Percentiles rank a stretch among this genome's conserved stretches.
phyloP scores from a whole-genome alignment of 257 asterid genomes.

The Anisodus tanguticus region DNA sequence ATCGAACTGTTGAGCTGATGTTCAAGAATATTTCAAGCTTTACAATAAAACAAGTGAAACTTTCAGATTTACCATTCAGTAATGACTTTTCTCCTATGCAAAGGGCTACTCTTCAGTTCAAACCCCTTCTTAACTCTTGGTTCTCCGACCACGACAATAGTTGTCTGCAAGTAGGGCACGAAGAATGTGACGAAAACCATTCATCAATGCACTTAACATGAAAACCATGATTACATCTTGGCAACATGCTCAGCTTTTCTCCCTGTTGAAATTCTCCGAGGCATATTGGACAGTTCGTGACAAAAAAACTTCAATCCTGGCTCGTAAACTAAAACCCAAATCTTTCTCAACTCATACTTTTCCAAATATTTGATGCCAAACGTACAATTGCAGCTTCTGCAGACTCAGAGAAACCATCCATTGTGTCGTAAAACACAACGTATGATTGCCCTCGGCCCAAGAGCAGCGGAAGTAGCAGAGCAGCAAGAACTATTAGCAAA shows the following conservation, averaged over 20 bases:
- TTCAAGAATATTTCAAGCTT: no score
- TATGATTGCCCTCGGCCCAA: neutral
- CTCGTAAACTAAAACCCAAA: neutral
- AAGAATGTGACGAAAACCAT: slow-evolving; percentile 62
- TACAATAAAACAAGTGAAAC: no score
- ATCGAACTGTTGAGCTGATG: no score
- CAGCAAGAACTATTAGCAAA: neutral
- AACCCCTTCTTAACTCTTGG: neutral
- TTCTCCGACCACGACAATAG: neutral
- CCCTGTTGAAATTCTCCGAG: slow-evolving; percentile 6
- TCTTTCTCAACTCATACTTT: neutral
- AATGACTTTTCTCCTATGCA: no score
- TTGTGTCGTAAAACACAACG: neutral
- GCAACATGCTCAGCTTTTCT: neutral
- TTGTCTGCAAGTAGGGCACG: slow-evolving; percentile 77
- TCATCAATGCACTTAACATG: slow-evolving; percentile 70
- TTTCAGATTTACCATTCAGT: no score
- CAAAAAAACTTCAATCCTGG: neutral
- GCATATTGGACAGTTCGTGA: neutral
- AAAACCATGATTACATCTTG: slow-evolving; percentile 56
- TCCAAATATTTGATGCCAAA: neutral
- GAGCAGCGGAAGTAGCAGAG: neutral
- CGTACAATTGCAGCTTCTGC: neutral
- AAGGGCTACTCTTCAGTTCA: neutral
- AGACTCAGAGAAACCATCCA: neutral